Evolutionary conservation across 352 stramenopile genomes (phyloP), one percentile per base, ranked within the genome.

Genomic region (Hyaloperonospora arabidopsidis): DNA sequence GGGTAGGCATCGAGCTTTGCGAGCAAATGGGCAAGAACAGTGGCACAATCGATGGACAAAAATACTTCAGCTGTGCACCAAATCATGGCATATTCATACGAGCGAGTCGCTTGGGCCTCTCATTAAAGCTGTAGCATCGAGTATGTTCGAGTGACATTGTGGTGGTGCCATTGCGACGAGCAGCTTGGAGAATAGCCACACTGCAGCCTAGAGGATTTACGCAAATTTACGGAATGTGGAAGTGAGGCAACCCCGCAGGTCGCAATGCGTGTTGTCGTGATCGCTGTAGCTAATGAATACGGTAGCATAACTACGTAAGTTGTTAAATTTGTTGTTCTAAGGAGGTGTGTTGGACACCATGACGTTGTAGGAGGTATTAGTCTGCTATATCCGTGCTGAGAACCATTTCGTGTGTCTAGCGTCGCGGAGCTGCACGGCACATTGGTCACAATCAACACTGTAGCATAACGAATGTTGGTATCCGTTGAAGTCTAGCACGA

Each of bases 81-180:
- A 57, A 76, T 44, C 74, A 86, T 45, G 76, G 79, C 22, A 79
- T 91, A 41, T 87, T 89, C 54, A 79, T 89, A 29, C 79, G 76
- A 25, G 68, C 79, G 40, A 78, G 78, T 25, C 70, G 70, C 6
- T 67, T 86, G 25, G 74, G 85, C 40, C 57, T 80, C 38, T 63
- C 56, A 17, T 19, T 70, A 49, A 49, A 67, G 11, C 25, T 32
- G 25, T 32, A 32, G 25, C 25, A 32, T 32, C 25, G 25, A 8
- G 4, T 32, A 18, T 34, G 57, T 55, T 47, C 61, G 21, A 61
- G 51, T 60, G 56, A 45, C 45, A 18, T 45, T 57, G 61, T 58
- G 29, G 65, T 65, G 56, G 52, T 61, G 13, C 52, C 49, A 59
- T 47, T 14, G 61, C 56, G 56, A 58, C 14, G 38, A 65, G 61